Conservation (phyloP, 345 rosid genomes). For the Syzygium oleosum region DNA sequence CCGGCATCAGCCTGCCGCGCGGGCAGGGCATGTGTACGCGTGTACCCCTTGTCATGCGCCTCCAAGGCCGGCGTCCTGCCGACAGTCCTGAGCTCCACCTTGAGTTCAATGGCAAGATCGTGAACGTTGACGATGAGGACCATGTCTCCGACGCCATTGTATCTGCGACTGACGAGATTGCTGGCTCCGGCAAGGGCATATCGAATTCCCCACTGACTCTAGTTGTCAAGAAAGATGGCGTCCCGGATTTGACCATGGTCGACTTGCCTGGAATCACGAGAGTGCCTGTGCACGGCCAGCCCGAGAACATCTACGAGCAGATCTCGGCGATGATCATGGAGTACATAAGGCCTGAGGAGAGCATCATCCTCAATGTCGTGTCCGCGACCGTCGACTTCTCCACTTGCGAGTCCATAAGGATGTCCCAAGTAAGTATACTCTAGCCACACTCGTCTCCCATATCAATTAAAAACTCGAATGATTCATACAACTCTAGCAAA, state of each 20-base stretch:
- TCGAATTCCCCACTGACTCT: constrained; percentile 30
- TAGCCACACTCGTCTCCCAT: too few relatives aligned
- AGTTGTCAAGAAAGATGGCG: constrained; percentile 32
- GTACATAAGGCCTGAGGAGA: constrained; percentile 31
- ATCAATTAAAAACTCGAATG: too few relatives aligned
- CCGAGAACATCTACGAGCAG: constrained; percentile 40
- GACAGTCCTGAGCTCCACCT: constrained; percentile 16
- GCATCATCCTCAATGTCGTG: constrained; percentile 37
- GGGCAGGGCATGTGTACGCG: constrained; percentile 38
- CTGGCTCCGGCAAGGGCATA: constrained; percentile 39
- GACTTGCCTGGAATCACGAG: constrained; percentile 55
- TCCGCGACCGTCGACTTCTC: constrained; percentile 29
- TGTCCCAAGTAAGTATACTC: constrained; percentile 12
- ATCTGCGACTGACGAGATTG: constrained; percentile 26
- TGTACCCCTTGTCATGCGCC: constrained; percentile 45
- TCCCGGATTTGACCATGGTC: constrained; percentile 45
- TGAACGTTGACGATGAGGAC: constrained; percentile 21
- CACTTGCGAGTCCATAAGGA: constrained; percentile 45
- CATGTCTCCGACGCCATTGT: constrained; percentile 18
- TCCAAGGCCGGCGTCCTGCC: constrained; percentile 9
- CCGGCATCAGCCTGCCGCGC: constrained; percentile 8
- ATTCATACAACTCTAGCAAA: too few relatives aligned
- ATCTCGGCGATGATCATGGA: constrained; percentile 29
- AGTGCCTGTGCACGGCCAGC: constrained; percentile 45
- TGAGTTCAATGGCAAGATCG: constrained; percentile 15